These are phyloP conservation scores for Quercus lobata DNA, from an alignment of 331 rosid genomes.

Conservation along the genomic window DNA sequence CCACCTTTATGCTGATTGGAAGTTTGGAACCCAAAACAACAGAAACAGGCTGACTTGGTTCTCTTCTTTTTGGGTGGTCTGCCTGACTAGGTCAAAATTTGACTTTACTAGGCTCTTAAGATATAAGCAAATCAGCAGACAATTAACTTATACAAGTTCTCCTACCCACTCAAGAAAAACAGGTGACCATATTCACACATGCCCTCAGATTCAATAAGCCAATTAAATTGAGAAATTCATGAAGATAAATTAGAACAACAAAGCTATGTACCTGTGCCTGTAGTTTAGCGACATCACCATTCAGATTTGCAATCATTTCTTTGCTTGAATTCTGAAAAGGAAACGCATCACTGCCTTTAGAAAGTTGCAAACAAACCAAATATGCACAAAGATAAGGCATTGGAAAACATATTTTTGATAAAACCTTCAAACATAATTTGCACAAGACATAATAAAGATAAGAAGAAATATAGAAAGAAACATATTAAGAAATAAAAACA, in stretches of 20 bases:
- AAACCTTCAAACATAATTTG: not conserved
- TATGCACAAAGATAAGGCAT: slow-evolving; percentile 3
- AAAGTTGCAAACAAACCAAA: slow-evolving; percentile 18
- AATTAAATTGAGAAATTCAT: slow-evolving; percentile 3
- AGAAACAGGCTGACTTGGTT: not conserved
- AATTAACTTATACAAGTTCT: not conserved
- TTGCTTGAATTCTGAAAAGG: slow-evolving; percentile 49
- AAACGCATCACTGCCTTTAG: slow-evolving; percentile 18
- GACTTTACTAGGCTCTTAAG: slow-evolving; percentile 1
- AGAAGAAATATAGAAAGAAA: not conserved
- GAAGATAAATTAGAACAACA: slow-evolving; percentile 13
- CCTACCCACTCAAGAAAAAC: not conserved
- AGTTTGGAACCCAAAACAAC: not conserved
- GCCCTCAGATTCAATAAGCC: not conserved
- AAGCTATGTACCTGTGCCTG: slow-evolving; percentile 57
- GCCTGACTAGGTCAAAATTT: not conserved
- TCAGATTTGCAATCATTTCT: slow-evolving; percentile 45
- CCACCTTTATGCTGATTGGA: not conserved
- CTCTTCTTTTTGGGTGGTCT: not conserved
- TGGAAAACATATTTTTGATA: not conserved
- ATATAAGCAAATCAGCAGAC: slow-evolving; percentile 3
- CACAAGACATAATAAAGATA: not conserved
- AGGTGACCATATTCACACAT: not conserved
- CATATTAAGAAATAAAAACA: not conserved
- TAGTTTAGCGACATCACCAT: slow-evolving; percentile 40